Evolutionary conservation across 139 green algal genomes (phyloP), one percentile per base, ranked within the genome.

Genomic region (Picochlorum sp.): DNA sequence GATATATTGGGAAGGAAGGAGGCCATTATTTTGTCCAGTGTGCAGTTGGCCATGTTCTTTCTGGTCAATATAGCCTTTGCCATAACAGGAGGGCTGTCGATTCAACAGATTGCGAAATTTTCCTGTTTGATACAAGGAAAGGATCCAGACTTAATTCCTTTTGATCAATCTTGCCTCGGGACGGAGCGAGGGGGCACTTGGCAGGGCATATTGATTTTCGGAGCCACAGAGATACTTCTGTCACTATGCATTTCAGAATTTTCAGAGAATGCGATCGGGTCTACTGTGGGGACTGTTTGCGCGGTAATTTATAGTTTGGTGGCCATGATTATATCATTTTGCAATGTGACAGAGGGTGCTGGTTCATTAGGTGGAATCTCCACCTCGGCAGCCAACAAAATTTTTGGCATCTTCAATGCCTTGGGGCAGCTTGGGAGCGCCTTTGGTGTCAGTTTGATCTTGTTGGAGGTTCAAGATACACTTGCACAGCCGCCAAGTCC

Each of bases 371-470:
- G 23, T 30, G 51, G 51, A 6, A 59, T 59, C 6, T 44, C 41
- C 9, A 21, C 60, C 1, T 14, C 20, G 8, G 26, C 38, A 4
- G 15, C 45, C 28, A 23, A 45, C 45, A 76, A 76, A 38, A 51
- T 60, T 13, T 65, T 78, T 38, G 58, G 58, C 8, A 47, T 71
- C 0, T 66, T 78, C 51, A 78, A 78, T 56, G 67, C 71, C 21
- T 54, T 78, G 5, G 71, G 71, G 50, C 51, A 23, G 38, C 58
- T 78, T 18, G 59, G 50, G 3, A 76, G 69, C 41, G 51, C 44
- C 30, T 76, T 50, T 0, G 55, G 20, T 20, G 67, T 71, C 21
- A 58, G 31, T 14, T 23, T 56, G 13, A 28, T 71, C 31, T 62
- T 72, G 9, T 10, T 63, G 38, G 60, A 57, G 26, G 20, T 73